A percentile compares a stretch with the other conserved stretches of the same genome.
These are phyloP conservation scores for Fusarium sp. DNA, from an alignment of 2,329 filamentous ascomycete genomes.

Conservation along the genomic window DNA sequence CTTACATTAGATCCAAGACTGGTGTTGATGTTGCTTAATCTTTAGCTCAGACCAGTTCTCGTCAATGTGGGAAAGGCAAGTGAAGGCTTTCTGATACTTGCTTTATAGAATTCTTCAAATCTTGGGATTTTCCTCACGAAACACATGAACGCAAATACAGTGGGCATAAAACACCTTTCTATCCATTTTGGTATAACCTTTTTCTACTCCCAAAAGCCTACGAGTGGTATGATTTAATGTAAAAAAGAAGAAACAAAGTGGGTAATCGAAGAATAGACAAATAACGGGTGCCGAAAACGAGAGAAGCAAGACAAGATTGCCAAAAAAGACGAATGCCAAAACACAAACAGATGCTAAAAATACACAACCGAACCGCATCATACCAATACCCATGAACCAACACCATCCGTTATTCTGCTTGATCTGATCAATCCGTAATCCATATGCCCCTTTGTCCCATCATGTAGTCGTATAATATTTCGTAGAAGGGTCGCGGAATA, in stretches of 20 bases:
- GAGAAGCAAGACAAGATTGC: conserved; percentile 7
- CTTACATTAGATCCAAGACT: too few species aligned
- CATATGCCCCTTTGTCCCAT: conserved; percentile 24
- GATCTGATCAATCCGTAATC: conserved; percentile 29
- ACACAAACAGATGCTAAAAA: conserved; percentile 31
- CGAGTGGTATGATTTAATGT: conserved; percentile 44
- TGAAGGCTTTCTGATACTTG: neutral
- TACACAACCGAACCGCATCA: conserved; percentile 32
- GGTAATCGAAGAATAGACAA: conserved; percentile 32
- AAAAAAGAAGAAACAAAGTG: conserved; percentile 30
- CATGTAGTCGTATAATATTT: conserved; percentile 35
- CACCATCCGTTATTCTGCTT: conserved; percentile 31
- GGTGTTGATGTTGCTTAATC: too few species aligned
- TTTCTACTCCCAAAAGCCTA: conserved; percentile 47
- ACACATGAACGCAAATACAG: neutral
- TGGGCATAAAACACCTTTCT: conserved; percentile 43
- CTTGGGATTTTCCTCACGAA: neutral
- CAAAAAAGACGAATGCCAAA: conserved; percentile 6
- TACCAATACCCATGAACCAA: conserved; percentile 31
- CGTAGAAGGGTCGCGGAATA: conserved; percentile 16
- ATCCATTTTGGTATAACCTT: conserved; percentile 50
- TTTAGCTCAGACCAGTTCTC: too few species aligned
- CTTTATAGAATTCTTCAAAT: neutral
- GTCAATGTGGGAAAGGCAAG: neutral
- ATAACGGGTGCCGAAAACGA: conserved; percentile 8